Evolutionary conservation across 768 basidiomycete genomes (phyloP).

Genomic region (Auricularia sp.): DNA sequence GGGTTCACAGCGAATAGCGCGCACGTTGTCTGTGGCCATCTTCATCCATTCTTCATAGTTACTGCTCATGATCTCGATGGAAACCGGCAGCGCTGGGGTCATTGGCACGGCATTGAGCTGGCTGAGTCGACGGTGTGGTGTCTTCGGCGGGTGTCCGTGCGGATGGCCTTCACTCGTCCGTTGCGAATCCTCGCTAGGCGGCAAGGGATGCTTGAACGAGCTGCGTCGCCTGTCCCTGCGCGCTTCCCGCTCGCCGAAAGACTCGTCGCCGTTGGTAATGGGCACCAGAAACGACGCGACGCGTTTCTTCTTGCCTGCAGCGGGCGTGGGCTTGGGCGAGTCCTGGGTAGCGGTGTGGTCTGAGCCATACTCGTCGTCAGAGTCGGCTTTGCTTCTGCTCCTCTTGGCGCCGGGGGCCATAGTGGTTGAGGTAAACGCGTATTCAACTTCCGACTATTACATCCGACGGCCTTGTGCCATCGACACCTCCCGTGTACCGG

Average conservation of each 20-base stretch:
- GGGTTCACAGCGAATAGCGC: slow-evolving; percentile 14
- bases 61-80: slow-evolving; percentile 77
- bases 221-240: not conserved
- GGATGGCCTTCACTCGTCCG: not conserved
- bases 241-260: not conserved
- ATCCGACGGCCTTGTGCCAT: not conserved
- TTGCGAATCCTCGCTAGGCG: not conserved
- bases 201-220: not conserved
- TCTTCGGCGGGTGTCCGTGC: not conserved
- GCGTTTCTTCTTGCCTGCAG: not conserved
- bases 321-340: not conserved
- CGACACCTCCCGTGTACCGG: too few relatives aligned
- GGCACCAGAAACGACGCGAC: slow-evolving; percentile 1
- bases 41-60: slow-evolving; percentile 99
- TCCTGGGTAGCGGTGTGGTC: not conserved
- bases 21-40: slow-evolving; percentile 95
- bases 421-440: not conserved
- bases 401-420: not conserved
- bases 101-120: not conserved
- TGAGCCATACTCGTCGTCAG: not conserved
- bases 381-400: not conserved
- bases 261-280: not conserved
- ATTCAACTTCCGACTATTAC: not conserved
- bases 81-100: slow-evolving; percentile 9
- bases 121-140: not conserved